Evolutionary conservation across 345 rosid genomes (phyloP).

Genomic region (Aethionema arabicum): DNA sequence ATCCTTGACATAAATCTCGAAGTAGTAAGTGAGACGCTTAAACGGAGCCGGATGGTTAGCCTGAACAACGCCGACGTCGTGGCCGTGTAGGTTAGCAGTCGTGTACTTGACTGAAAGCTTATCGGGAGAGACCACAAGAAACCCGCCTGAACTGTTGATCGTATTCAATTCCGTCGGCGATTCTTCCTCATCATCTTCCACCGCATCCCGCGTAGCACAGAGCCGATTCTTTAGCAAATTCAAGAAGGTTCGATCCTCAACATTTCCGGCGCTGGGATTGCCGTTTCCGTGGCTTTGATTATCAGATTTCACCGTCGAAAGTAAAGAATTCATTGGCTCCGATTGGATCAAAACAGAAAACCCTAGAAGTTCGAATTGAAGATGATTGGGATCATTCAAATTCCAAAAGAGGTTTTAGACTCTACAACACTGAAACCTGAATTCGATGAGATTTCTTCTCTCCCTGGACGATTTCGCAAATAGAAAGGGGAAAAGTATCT

Average conservation of each 20-base stretch:
- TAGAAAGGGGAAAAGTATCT: neutral
- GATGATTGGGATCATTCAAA: constrained; percentile 4
- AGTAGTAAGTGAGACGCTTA: constrained; percentile 75
- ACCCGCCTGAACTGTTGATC: constrained; percentile 82
- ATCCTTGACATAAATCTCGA: constrained; percentile 81
- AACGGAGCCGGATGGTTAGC: constrained; percentile 78
- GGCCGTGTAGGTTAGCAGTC: constrained; percentile 57
- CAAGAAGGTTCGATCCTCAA: constrained; percentile 50
- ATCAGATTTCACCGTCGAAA: constrained; percentile 26
- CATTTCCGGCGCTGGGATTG: constrained; percentile 12
- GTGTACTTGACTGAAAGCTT: constrained; percentile 81
- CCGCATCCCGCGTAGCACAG: constrained; percentile 35
- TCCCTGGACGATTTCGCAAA: neutral
- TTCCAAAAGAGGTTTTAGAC: neutral
- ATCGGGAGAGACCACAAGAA: constrained; percentile 70
- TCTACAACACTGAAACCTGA: neutral
- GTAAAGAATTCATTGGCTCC: constrained; percentile 27
- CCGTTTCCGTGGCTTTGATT: constrained; percentile 31
- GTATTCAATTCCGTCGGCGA: constrained; percentile 85
- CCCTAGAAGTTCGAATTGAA: constrained; percentile 16
- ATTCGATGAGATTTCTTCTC: neutral
- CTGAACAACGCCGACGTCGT: constrained; percentile 88
- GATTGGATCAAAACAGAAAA: neutral
- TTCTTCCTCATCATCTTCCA: constrained; percentile 60
- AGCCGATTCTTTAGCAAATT: constrained; percentile 51